phyloP scores from a whole-genome alignment of 345 rosid genomes.

The Salix udensis region DNA sequence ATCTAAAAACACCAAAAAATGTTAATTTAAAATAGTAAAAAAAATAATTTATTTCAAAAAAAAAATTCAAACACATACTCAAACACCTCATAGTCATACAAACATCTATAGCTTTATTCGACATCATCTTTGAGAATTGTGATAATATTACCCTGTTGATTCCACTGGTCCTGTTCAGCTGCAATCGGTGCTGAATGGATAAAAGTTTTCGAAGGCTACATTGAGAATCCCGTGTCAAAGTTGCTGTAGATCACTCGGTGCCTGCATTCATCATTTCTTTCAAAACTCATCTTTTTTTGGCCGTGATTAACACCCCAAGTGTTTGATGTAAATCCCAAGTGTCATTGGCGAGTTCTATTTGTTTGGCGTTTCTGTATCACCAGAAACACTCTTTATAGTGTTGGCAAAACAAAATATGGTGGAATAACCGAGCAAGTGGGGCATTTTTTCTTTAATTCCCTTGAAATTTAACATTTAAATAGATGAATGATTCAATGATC shows the following conservation, averaged over 20 bases:
- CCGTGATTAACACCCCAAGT: neutral
- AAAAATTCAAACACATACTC: too few relatives aligned
- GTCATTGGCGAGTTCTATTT: neutral
- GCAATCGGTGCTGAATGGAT: constrained; percentile 96
- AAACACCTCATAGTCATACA: neutral
- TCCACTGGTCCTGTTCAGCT: constrained; percentile 39
- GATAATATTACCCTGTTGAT: constrained; percentile 1
- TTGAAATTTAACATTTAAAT: neutral
- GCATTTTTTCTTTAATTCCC: neutral
- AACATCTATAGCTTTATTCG: neutral
- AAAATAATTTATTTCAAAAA: too few relatives aligned
- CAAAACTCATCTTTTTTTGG: neutral
- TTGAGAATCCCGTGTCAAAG: constrained; percentile 93
- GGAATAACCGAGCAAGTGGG: neutral
- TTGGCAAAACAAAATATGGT: neutral
- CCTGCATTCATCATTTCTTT: neutral
- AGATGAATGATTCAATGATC: neutral
- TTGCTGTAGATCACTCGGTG: constrained; percentile 44
- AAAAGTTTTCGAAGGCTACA: constrained; percentile 87
- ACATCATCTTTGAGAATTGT: neutral
- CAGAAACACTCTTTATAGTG: neutral
- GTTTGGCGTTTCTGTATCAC: neutral
- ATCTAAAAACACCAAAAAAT: too few relatives aligned
- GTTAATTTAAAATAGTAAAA: too few relatives aligned
- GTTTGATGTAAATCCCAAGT: neutral